Conservation (phyloP, 2,329 filamentous ascomycete genomes). For the Neonectria neomacrospora region DNA sequence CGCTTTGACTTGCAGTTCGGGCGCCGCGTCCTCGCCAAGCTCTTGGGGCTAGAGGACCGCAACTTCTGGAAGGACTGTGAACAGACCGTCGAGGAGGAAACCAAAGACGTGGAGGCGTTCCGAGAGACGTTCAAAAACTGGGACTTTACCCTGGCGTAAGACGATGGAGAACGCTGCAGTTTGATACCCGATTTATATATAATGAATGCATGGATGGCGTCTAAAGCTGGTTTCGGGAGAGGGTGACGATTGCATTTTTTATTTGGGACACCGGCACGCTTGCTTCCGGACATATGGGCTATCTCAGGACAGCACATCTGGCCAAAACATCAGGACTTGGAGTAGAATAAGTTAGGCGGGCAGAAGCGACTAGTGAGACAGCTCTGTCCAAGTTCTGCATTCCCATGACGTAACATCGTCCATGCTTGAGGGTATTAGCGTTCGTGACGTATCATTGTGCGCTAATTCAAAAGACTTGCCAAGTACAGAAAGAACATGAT, state of each 20-base stretch:
- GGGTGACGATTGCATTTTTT: background rate
- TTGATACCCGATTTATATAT: slow-evolving; percentile 24
- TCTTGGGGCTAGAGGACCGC: slow-evolving; percentile 83
- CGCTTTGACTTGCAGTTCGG: slow-evolving; percentile 94
- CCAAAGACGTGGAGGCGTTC: slow-evolving; percentile 79
- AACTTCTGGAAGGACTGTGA: slow-evolving; percentile 85
- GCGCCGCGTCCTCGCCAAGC: slow-evolving; percentile 85
- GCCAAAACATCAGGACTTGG: background rate
- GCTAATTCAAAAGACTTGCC: background rate
- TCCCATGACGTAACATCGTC: no score
- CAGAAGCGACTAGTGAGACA: background rate
- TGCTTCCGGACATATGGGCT: background rate
- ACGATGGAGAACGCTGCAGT: slow-evolving; percentile 12
- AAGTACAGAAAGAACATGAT: background rate
- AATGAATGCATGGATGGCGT: slow-evolving; percentile 37
- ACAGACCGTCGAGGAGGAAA: slow-evolving; percentile 83
- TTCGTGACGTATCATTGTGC: no score
- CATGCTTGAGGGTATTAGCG: background rate
- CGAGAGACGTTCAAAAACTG: slow-evolving; percentile 84
- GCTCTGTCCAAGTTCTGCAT: background rate
- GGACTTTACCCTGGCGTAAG: slow-evolving; percentile 75
- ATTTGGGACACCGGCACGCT: background rate
- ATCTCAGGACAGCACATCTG: background rate
- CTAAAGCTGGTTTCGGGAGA: slow-evolving; percentile 14
- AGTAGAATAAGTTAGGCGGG: background rate